Evolutionary conservation across 2,329 filamentous ascomycete species (phyloP).

Genomic region (Pyrenochaeta sp.): DNA sequence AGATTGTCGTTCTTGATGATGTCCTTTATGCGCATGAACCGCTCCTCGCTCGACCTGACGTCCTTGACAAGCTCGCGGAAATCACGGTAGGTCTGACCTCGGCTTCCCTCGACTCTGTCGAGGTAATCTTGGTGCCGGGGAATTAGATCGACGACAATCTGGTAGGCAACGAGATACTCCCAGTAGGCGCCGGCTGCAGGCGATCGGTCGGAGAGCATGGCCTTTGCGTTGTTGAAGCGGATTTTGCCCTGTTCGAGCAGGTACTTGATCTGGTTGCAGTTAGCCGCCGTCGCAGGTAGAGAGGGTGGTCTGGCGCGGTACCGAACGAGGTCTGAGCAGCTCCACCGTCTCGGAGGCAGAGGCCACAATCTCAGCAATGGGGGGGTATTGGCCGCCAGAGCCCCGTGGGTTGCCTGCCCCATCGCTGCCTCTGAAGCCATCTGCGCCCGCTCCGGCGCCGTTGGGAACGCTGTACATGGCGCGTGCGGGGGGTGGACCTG

Average conservation of each 20-base stretch:
- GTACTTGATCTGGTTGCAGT: slow-evolving; percentile 44
- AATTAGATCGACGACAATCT: slow-evolving; percentile 78
- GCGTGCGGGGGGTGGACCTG: slow-evolving; percentile 21
- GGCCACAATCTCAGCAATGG: slow-evolving; percentile 55
- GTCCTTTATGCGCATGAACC: slow-evolving; percentile 57
- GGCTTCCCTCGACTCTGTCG: slow-evolving; percentile 66
- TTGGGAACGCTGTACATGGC: slow-evolving; percentile 43
- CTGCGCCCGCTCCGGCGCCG: slow-evolving; percentile 30
- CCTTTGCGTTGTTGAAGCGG: slow-evolving; percentile 61
- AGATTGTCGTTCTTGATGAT: slow-evolving; percentile 61
- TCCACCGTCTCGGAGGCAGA: slow-evolving; percentile 48
- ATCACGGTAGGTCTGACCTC: slow-evolving; percentile 56
- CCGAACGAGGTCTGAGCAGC: slow-evolving; percentile 35
- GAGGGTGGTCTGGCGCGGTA: slow-evolving; percentile 16
- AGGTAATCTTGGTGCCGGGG: slow-evolving; percentile 76
- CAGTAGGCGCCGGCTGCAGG: slow-evolving; percentile 77
- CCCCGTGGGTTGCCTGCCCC: slow-evolving; percentile 28
- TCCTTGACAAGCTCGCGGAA: slow-evolving; percentile 48
- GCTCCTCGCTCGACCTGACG: slow-evolving; percentile 48
- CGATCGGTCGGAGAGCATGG: slow-evolving; percentile 54
- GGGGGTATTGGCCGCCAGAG: slow-evolving; percentile 36
- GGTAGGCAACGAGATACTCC: slow-evolving; percentile 82
- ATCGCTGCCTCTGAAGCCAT: slow-evolving; percentile 34
- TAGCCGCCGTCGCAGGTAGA: slow-evolving; percentile 14
- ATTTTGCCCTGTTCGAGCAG: slow-evolving; percentile 52